Evolutionary conservation across 163 green algal genomes (phyloP).

Genomic region (Prototheca wickerhamii): DNA sequence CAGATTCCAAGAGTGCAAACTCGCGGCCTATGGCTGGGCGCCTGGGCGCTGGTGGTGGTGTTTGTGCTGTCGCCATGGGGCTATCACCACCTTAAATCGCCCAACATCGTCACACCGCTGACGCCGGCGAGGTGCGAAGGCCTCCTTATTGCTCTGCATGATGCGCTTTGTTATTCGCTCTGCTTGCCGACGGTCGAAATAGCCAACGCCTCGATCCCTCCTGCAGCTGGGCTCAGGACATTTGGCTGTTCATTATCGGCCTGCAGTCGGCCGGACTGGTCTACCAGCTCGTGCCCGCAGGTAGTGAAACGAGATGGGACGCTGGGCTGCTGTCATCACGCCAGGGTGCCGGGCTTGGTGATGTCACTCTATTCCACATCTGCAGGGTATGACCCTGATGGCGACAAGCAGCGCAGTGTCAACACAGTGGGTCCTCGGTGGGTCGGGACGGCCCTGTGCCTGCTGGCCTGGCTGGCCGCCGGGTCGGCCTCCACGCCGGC

Average conservation of each 20-base stretch:
- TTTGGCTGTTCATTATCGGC: background rate
- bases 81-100: background rate
- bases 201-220: background rate
- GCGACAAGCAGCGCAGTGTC: slow-evolving; percentile 5
- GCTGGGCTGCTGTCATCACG: background rate
- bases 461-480: background rate
- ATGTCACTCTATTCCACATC: background rate
- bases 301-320: background rate
- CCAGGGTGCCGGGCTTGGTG: background rate
- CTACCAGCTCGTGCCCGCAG: background rate
- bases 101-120: background rate
- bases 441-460: background rate
- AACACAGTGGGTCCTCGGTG: background rate
- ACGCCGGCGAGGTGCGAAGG: background rate
- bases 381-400: slow-evolving; percentile 7
- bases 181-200: too few relatives aligned
- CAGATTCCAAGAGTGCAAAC: background rate
- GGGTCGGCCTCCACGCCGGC: background rate
- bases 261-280: background rate
- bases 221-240: background rate
- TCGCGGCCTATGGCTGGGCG: background rate
- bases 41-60: background rate
- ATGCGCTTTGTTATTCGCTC: too few relatives aligned
- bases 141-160: too few relatives aligned
- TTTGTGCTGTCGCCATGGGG: background rate